Conservation (phyloP, 768 basidiomycete species). For the Kwoniella mangroviensis region DNA sequence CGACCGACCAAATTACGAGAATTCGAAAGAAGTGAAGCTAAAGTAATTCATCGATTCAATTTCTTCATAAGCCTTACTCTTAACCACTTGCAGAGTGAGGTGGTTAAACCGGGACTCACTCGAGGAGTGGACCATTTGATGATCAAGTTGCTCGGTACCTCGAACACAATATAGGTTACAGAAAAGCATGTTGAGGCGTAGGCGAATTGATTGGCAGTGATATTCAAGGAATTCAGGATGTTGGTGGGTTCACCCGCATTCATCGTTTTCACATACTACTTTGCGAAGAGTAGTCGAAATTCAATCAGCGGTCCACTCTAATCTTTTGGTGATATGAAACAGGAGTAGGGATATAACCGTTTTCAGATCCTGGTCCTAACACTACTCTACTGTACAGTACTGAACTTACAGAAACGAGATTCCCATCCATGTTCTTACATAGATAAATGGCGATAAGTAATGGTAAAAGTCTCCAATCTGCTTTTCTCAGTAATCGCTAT, state of each 20-base stretch:
- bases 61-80: too few relatives aligned
- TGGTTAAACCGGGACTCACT: conserved; percentile 9
- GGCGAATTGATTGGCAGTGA: conserved; percentile 35
- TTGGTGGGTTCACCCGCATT: conserved; percentile 31
- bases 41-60: not conserved
- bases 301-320: too few relatives aligned
- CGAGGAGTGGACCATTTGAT: conserved; percentile 41
- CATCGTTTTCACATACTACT: conserved; percentile 27
- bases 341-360: too few relatives aligned
- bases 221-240: conserved; percentile 36
- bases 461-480: conserved; percentile 7
- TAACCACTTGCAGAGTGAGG: not conserved
- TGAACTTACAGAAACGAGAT: not conserved
- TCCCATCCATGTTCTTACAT: not conserved
- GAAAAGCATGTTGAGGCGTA: conserved; percentile 31
- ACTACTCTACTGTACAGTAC: too few relatives aligned
- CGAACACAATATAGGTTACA: conserved; percentile 35
- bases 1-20: conserved; percentile 3
- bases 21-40: conserved; percentile 17
- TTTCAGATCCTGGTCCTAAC: too few relatives aligned
- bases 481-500: not conserved
- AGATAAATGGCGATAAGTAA: conserved; percentile 1
- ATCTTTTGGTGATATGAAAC: too few relatives aligned
- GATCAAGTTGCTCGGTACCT: conserved; percentile 39
- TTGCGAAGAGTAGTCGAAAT: too few relatives aligned